Conservation (phyloP, 1,139 yeast species). For the Candida neerlandica region DNA sequence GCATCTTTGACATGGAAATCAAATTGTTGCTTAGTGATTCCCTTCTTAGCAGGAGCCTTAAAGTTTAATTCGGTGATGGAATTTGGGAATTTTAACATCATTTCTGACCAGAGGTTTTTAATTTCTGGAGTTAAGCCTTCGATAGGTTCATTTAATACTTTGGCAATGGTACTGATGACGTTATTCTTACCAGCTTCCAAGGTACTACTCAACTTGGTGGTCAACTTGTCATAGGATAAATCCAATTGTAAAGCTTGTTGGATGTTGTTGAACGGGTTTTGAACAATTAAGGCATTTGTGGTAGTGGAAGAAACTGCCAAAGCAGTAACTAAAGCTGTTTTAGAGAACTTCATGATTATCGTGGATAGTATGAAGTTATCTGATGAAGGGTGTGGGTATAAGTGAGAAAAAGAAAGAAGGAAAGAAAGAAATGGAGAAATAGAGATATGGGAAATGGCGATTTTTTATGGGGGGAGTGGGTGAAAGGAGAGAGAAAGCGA, state of each 20-base stretch:
- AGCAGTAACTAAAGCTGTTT: conserved; percentile 20
- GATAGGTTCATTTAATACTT: conserved; percentile 48
- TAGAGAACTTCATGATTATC: conserved; percentile 31
- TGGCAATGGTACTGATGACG: conserved; percentile 34
- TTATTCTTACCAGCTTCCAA: conserved; percentile 20
- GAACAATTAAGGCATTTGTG: conserved; percentile 34
- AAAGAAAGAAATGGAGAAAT: not conserved
- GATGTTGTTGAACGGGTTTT: conserved; percentile 27
- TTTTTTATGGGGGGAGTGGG: not conserved
- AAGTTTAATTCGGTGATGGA: conserved; percentile 51
- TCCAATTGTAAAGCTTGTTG: conserved; percentile 34
- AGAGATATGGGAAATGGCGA: not conserved
- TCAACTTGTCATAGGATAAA: conserved; percentile 20
- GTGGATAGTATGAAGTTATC: not conserved
- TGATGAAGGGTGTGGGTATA: not conserved
- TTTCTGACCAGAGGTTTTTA: conserved; percentile 59
- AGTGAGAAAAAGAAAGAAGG: conserved; percentile 1
- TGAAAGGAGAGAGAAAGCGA: not conserved
- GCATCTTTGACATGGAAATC: conserved; percentile 55
- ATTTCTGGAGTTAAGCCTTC: conserved; percentile 51
- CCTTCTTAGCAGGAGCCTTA: conserved; percentile 49
- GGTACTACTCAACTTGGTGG: conserved; percentile 16
- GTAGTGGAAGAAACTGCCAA: conserved; percentile 27
- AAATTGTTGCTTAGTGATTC: conserved; percentile 42
- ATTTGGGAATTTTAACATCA: conserved; percentile 59